Conservation (phyloP, 768 basidiomycete genomes). For the Plicaturopsis crispa region DNA sequence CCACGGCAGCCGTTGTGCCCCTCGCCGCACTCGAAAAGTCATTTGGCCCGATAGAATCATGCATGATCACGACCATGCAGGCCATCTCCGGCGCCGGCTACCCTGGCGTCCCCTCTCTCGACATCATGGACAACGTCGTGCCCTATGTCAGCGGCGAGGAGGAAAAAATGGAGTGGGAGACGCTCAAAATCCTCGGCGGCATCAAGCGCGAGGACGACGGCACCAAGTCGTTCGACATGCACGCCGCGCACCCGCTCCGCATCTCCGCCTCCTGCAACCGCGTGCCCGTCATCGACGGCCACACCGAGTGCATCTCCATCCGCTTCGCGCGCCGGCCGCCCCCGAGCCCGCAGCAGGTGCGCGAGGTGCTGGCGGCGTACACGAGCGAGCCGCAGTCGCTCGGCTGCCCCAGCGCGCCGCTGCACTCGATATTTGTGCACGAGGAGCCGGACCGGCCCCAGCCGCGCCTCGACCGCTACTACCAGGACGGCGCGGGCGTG, state of each 20-base stretch:
- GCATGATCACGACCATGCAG: slow-evolving; percentile 93
- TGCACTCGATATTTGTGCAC: slow-evolving; percentile 82
- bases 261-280: slow-evolving; percentile 92
- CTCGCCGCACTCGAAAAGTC: slow-evolving; percentile 82
- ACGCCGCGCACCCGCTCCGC: slow-evolving; percentile 69
- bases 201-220: slow-evolving; percentile 50
- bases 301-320: slow-evolving; percentile 85
- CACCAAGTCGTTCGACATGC: slow-evolving; percentile 74
- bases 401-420: slow-evolving; percentile 79
- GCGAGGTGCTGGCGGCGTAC: slow-evolving; percentile 69
- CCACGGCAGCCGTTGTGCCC: slow-evolving; percentile 89
- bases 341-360: slow-evolving; percentile 82
- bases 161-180: slow-evolving; percentile 99
- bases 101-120: slow-evolving; percentile 83
- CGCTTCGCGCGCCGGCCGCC: slow-evolving; percentile 75
- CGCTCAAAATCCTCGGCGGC: slow-evolving; percentile 92
- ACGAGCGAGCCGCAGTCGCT: slow-evolving; percentile 69
- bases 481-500: slow-evolving; percentile 87
- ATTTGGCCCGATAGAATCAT: slow-evolving; percentile 90
- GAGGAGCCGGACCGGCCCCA: slow-evolving; percentile 92
- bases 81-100: slow-evolving; percentile 98
- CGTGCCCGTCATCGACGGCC: slow-evolving; percentile 93
- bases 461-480: slow-evolving; percentile 85
- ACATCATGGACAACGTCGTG: slow-evolving; percentile 94
- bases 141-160: slow-evolving; percentile 92